These are phyloP conservation scores for Ascochyta rabiei DNA, from an alignment of 2,329 filamentous ascomycete species.

Conservation along the genomic window DNA sequence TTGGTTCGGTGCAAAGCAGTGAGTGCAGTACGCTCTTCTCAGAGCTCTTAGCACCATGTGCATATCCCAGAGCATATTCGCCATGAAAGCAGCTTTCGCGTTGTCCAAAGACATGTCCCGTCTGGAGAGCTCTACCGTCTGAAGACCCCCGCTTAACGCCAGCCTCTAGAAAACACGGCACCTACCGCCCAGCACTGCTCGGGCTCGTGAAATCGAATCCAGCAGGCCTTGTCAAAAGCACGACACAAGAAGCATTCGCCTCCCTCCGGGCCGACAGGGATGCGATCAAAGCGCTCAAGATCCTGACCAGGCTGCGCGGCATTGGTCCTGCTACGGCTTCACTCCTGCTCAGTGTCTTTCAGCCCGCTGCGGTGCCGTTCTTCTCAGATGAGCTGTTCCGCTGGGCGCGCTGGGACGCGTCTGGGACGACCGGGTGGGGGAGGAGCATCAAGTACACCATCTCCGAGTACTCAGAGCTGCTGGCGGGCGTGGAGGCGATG, in stretches of 20 bases:
- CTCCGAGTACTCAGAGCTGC: slow-evolving; percentile 70
- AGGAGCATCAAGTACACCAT: slow-evolving; percentile 69
- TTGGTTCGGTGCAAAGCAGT: too few species aligned
- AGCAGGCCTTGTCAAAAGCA: slow-evolving; percentile 52
- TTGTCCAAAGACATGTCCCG: too few species aligned
- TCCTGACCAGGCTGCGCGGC: slow-evolving; percentile 68
- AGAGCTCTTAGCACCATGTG: too few species aligned
- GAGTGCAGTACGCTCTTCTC: too few species aligned
- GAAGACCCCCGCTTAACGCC: too few species aligned
- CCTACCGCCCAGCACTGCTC: slow-evolving; percentile 55
- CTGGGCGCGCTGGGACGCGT: slow-evolving; percentile 67
- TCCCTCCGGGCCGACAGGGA: slow-evolving; percentile 6
- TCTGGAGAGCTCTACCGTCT: too few species aligned
- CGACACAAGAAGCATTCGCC: slow-evolving; percentile 60
- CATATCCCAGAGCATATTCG: too few species aligned
- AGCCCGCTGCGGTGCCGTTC: slow-evolving; percentile 67
- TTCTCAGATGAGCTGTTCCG: slow-evolving; percentile 81
- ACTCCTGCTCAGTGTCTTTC: slow-evolving; percentile 70
- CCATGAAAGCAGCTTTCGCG: too few species aligned
- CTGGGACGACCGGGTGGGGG: slow-evolving; percentile 50
- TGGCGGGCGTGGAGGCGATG: slow-evolving; percentile 42
- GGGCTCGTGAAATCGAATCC: slow-evolving; percentile 65
- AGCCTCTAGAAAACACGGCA: slow-evolving; percentile 57
- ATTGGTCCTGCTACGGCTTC: slow-evolving; percentile 82
- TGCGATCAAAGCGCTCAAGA: slow-evolving; percentile 53